Evolutionary conservation across 352 stramenopile species (phyloP).

Genomic region (Phytophthora meadii): DNA sequence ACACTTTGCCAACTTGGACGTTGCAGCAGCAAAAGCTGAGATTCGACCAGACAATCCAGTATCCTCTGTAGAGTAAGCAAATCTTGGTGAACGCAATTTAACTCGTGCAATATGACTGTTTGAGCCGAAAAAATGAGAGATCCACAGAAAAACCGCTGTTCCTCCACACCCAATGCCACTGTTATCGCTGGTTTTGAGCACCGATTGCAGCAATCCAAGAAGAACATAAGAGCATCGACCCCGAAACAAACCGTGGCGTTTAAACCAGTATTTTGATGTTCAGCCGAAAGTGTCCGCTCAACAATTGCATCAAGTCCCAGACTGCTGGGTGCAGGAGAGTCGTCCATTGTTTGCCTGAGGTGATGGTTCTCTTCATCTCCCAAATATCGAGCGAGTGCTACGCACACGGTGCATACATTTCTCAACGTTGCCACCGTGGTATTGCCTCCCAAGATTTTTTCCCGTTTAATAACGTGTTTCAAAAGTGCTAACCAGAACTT

Average conservation of each 20-base stretch:
- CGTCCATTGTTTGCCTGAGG: not conserved
- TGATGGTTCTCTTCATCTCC: slow-evolving; percentile 60
- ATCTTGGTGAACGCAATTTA: slow-evolving; percentile 52
- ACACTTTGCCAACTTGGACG: slow-evolving; percentile 69
- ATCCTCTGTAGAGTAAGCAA: slow-evolving; percentile 30
- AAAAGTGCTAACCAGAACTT: slow-evolving; percentile 72
- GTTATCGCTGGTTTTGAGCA: slow-evolving; percentile 42
- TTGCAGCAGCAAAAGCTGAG: slow-evolving; percentile 69
- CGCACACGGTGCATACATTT: slow-evolving; percentile 60
- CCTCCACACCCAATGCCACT: slow-evolving; percentile 53
- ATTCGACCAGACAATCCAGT: slow-evolving; percentile 50
- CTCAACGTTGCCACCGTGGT: slow-evolving; percentile 58
- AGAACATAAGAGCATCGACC: slow-evolving; percentile 55
- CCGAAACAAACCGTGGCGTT: slow-evolving; percentile 52
- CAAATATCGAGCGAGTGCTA: slow-evolving; percentile 66
- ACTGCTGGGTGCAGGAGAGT: not conserved
- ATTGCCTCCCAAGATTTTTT: slow-evolving; percentile 50
- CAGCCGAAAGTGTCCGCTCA: not conserved
- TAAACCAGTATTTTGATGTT: not conserved
- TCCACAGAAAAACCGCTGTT: slow-evolving; percentile 79
- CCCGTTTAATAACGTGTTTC: slow-evolving; percentile 56
- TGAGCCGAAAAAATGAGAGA: slow-evolving; percentile 73
- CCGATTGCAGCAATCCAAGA: slow-evolving; percentile 53
- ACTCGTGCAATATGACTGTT: slow-evolving; percentile 59
- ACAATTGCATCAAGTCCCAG: not conserved